Evolutionary conservation across 768 basidiomycete genomes (phyloP).

Genomic region (Naganishia friedmannii): DNA sequence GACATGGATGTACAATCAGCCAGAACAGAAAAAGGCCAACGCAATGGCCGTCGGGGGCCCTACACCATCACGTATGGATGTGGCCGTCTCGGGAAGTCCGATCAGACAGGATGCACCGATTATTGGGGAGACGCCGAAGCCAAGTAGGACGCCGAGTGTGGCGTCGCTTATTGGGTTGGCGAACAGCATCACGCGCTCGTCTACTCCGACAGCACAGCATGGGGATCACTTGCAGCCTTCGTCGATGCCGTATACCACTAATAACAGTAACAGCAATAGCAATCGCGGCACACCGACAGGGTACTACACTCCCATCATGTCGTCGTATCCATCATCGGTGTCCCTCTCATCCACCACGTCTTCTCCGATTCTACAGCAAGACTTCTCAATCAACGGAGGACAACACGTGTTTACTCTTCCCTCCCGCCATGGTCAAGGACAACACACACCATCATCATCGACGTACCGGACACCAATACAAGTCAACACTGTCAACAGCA

Average conservation of each 20-base stretch:
- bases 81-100: slow-evolving; percentile 49
- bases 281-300: slow-evolving; percentile 3
- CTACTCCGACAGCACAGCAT: slow-evolving; percentile 15
- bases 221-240: slow-evolving; percentile 11
- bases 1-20: slow-evolving; percentile 89
- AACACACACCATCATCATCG: not conserved
- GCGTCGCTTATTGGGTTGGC: slow-evolving; percentile 44
- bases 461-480: slow-evolving; percentile 9
- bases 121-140: slow-evolving; percentile 47
- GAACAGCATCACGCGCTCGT: slow-evolving; percentile 22
- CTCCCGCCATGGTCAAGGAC: slow-evolving; percentile 1
- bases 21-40: slow-evolving; percentile 40
- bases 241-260: not conserved
- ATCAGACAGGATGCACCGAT: slow-evolving; percentile 46
- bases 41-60: slow-evolving; percentile 11
- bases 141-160: slow-evolving; percentile 41
- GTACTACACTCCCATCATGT: slow-evolving; percentile 9
- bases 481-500: not conserved
- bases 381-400: not conserved
- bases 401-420: not conserved
- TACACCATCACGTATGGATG: slow-evolving; percentile 33
- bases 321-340: slow-evolving; percentile 10
- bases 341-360: not conserved
- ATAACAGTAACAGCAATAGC: not conserved
- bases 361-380: slow-evolving; percentile 1